Base-by-base conservation (phyloP, 495 filamentous ascomycete species). In the Amorphotheca resinae region DNA sequence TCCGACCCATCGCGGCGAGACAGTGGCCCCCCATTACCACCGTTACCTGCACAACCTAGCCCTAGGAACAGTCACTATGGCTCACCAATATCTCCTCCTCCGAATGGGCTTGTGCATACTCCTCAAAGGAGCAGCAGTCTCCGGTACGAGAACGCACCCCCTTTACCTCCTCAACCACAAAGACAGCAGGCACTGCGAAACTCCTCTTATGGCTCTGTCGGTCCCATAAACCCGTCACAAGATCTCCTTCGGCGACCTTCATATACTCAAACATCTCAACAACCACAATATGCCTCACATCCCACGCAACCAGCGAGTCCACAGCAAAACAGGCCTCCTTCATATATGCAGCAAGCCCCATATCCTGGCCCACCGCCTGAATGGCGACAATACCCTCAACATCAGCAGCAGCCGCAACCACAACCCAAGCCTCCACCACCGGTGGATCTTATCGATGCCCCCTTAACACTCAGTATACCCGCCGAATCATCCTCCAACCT, bases 381-480 rank as follows among this genome's bases (percentile, higher is more conserved):
- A 38, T 45, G 49, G 26, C 52, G 51, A 42, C 44, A 51, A 33
- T 39, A 40, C 21, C 36, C 34, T 26, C 33, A 33, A 3, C 59
- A 66, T 33, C 47, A 50, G 33, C 15, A 14, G 2, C 48, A 39
- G 17, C 48, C 48, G 2, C 59, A 53, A n/a, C 57, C 59, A 5
- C 62, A 60, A 33, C 60, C 54, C 20, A 70, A 68, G 46, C 59
- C 65, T 2, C 73, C 74, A 33, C 76, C 81, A 0, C 72, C 76
- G 1, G 70, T 70, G 0, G 79, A 93, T 53, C 70, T 93, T 37
- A 59, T 74, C 54, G 67, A 74, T 51, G 58, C 50, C 33, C 61
- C 80, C 73, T 49, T 86, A 64, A 45, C 77, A 66, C 43, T 85
- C 15, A 61, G 80, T 37, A 70, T 87, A 23, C 79, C 84, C 9